Conservation (phyloP, 1,284 basidiomycete species). For the Puccinia horiana region DNA sequence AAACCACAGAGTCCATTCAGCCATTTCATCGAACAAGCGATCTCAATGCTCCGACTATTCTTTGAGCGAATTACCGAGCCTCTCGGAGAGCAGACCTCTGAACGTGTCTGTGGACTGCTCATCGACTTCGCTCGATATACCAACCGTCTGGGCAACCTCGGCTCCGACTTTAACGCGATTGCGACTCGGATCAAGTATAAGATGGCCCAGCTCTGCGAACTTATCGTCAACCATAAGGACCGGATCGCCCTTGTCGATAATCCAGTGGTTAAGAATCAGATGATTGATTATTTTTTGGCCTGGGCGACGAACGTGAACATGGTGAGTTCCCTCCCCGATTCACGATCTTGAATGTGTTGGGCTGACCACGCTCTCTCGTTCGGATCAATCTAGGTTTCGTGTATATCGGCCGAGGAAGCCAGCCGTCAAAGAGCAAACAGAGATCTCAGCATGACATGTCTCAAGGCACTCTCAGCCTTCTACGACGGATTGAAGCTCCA, state of each 20-base stretch:
- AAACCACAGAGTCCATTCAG: slow-evolving; percentile 60
- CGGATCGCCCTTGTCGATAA: slow-evolving; percentile 62
- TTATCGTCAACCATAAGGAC: slow-evolving; percentile 68
- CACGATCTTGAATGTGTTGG: neutral
- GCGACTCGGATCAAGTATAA: slow-evolving; percentile 68
- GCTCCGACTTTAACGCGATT: slow-evolving; percentile 8
- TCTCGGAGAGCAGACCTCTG: slow-evolving; percentile 64
- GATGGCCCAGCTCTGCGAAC: slow-evolving; percentile 74
- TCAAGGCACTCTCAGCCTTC: slow-evolving; percentile 73
- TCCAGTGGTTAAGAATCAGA: slow-evolving; percentile 40
- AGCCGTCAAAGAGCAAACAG: slow-evolving; percentile 76
- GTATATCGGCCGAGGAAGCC: slow-evolving; percentile 55
- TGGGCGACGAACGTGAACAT: slow-evolving; percentile 39
- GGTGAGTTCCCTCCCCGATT: neutral
- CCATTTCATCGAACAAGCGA: slow-evolving; percentile 72
- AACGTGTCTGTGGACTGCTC: slow-evolving; percentile 59
- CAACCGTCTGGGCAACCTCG: slow-evolving; percentile 32
- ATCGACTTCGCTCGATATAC: slow-evolving; percentile 49
- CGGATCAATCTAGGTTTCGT: slow-evolving; percentile 26
- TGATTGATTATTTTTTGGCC: slow-evolving; percentile 48
- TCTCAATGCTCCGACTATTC: slow-evolving; percentile 72
- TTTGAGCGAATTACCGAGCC: slow-evolving; percentile 70
- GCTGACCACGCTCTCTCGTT: neutral
- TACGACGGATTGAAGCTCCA: slow-evolving; percentile 74
- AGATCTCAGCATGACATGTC: slow-evolving; percentile 72